phyloP scores from a whole-genome alignment of 257 asterid species.

The Cruciata laevipes region DNA sequence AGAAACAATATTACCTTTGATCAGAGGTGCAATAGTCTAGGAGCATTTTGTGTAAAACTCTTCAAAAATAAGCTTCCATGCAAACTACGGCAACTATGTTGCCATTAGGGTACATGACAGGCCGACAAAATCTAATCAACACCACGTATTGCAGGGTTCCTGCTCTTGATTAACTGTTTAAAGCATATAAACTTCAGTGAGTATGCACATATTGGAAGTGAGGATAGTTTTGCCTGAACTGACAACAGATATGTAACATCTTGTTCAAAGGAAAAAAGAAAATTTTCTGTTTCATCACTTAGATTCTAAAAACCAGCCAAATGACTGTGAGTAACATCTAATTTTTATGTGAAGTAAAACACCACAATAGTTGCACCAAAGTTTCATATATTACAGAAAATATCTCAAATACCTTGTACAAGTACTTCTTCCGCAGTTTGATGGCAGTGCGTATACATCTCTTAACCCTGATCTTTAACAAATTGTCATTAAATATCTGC shows the following conservation, averaged over 20 bases:
- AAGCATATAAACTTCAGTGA: conserved; percentile 20
- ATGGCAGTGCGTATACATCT: conserved; percentile 82
- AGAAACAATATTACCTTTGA: conserved; percentile 17
- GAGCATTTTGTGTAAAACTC: conserved; percentile 13
- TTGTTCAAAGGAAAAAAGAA: neutral
- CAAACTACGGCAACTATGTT: neutral
- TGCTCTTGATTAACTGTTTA: conserved; percentile 59
- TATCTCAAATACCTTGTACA: conserved; percentile 52
- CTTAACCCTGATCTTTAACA: conserved; percentile 77
- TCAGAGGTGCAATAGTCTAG: conserved; percentile 9
- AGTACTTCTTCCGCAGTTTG: conserved; percentile 89
- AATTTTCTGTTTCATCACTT: neutral
- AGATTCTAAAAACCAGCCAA: neutral
- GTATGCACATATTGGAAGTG: conserved; percentile 6
- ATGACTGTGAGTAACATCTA: neutral
- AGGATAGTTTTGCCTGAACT: neutral
- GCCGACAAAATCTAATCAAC: conserved; percentile 36
- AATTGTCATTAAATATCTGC: conserved; percentile 86
- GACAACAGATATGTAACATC: neutral
- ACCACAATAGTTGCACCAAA: neutral
- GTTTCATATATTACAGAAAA: conserved; percentile 11
- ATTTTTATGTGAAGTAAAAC: neutral
- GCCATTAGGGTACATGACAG: conserved; percentile 5
- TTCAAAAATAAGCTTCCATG: conserved; percentile 11
- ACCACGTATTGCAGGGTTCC: conserved; percentile 46